phyloP scores from a whole-genome alignment of 31 red algal genomes.

The Bonnemaisonia californica region DNA sequence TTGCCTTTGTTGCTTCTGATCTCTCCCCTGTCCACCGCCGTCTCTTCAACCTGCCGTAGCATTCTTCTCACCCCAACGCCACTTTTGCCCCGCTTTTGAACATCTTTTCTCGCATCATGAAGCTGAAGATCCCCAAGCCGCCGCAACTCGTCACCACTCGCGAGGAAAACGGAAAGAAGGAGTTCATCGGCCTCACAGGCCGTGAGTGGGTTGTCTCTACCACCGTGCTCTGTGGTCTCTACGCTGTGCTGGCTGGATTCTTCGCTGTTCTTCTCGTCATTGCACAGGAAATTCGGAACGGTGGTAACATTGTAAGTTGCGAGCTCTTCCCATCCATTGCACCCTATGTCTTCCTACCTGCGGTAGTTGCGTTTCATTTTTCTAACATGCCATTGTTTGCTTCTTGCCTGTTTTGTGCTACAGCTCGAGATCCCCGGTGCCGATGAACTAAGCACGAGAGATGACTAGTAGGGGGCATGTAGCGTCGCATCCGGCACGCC shows the following conservation, averaged over 20 bases:
- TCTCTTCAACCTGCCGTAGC: too few species aligned
- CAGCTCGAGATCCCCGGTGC: conserved; percentile 31
- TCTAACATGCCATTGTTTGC: neutral
- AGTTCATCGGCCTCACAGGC: conserved; percentile 67
- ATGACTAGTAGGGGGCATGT: too few species aligned
- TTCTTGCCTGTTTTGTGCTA: neutral
- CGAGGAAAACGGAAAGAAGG: conserved; percentile 51
- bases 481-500: too few species aligned
- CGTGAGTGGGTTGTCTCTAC: conserved; percentile 70
- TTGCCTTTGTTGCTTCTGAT: neutral
- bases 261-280: conserved; percentile 71
- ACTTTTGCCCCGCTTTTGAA: too few species aligned
- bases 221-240: conserved; percentile 45
- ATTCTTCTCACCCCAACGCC: too few species aligned
- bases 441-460: conserved; percentile 26
- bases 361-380: neutral
- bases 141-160: conserved; percentile 73
- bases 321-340: too few species aligned
- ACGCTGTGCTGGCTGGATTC: conserved; percentile 69
- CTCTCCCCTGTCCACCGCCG: too few species aligned
- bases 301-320: conserved; percentile 64
- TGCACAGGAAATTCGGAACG: conserved; percentile 71
- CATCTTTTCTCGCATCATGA: neutral
- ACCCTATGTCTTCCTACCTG: too few species aligned
- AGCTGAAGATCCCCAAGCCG: conserved; percentile 68